Evolutionary conservation across 208 protist genomes (phyloP), one percentile per base, ranked within the genome.

Genomic region (Trichomonas gallinae): DNA sequence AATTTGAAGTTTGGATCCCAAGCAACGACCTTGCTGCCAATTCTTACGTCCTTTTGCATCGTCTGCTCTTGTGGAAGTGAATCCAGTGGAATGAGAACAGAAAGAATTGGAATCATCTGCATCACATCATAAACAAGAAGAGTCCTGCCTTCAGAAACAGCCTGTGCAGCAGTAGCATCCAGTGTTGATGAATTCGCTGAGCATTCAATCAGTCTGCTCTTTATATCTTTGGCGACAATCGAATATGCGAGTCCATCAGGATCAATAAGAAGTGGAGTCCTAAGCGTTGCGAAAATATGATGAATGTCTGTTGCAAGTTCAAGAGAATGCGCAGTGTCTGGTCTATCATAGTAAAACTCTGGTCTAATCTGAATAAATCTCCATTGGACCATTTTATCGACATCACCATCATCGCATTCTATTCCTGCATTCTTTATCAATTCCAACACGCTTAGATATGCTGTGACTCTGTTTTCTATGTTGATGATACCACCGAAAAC

Each of bases 1-100:
- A 93, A 38, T 51, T 93, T 93, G n/a, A 93, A 93, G 8, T 93
- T 93, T 38, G 23, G 40, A 93, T 93, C 44, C 87, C 87, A 93
- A 51, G 40, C 17, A 9, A 93, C 44, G 6, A 93, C 8, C 38
- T 51, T 48, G n/a, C 40, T 42, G 2, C 87, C 87, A 51, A 93
- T 40, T 34, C 44, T 0, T 13, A 93, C 34, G 26, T 93, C 87
- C 10, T 51, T 48, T 38, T 9, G 45, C 40, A 51, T 93, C 17
- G 42, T 51, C 2, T 42, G 9, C 17, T 93, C 87, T 38, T 48
- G 26, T 58, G 87, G 42, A 38, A 93, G 8, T 11, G 26, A 9
- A 93, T 51, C 44, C 4, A 93, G 31, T 11, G 87, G 44, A 40
- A 93, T 34, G 0, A 93, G n/a, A 51, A 31, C n/a, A 48, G 4